Evolutionary conservation across 352 stramenopile species (phyloP), one percentile per base, ranked within the genome.

Genomic region (Detonula confervacea): DNA sequence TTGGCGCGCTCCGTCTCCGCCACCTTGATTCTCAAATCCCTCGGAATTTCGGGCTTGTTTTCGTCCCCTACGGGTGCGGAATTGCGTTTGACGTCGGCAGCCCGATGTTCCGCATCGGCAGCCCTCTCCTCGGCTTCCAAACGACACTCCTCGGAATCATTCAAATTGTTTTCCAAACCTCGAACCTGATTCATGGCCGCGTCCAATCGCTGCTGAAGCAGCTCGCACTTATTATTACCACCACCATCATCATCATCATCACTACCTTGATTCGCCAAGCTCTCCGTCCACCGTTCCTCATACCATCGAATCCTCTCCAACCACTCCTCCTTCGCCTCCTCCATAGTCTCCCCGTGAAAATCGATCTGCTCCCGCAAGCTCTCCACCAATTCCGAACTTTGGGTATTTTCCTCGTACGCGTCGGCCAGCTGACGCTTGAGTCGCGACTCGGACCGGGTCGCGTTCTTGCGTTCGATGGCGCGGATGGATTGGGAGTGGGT

Each of bases 1-100:
- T 87, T 84, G n/a, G 74, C 71, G 37, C 89, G 80, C 71, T 94
- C 87, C 18, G 71, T 61, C 49, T 94, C 87, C 24, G 87, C 80
- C n/a, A 92, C 44, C 66, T 80, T 59, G 60, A 92, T 88, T 16
- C 87, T 79, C 27, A 81, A 42, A 47, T 64, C 61, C 16, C 61
- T 18, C n/a, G 68, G 56, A 54, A 65, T 67, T 39, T 72, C 24
- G 16, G 44, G 25, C 14, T 63, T 37, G 37, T 73, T 63, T 33
- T 68, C 51, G 39, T 59, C 56, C 12, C 14, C 44, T 12, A 11
- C 54, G 68, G 9, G 35, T n/a, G n/a, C n/a, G n/a, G n/a, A n/a
- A 37, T 0, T 35, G 30, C 39, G 29, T 27, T 37, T 62, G 11
- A 61, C 11, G 33, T 65, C 57, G 2, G 12, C 81, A 39, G 24